phyloP scores from a whole-genome alignment of 2,329 filamentous ascomycete genomes.

The Claviceps fusiformis region DNA sequence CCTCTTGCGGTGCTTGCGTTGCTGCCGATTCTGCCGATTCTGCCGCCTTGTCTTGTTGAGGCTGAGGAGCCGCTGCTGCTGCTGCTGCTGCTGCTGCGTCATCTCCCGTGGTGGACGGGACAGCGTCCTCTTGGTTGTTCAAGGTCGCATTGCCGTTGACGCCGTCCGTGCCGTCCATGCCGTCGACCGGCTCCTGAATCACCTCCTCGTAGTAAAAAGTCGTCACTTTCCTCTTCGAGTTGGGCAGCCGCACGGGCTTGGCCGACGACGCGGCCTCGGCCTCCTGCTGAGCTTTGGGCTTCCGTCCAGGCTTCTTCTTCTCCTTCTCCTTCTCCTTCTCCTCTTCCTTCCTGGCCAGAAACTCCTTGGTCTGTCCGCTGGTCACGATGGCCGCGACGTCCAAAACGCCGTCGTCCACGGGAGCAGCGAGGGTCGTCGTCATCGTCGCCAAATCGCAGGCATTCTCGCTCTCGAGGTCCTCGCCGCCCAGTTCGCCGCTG shows the following conservation, averaged over 20 bases:
- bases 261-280: constrained; percentile 35
- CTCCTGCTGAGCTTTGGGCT: constrained; percentile 39
- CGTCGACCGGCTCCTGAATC: constrained; percentile 37
- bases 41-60: too few relatives aligned
- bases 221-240: constrained; percentile 55
- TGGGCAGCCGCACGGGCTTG: constrained; percentile 50
- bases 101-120: neutral
- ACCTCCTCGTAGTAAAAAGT: constrained; percentile 63
- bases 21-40: neutral
- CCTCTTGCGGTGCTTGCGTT: neutral
- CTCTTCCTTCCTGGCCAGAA: constrained; percentile 71
- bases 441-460: constrained; percentile 20
- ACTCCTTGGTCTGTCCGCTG: constrained; percentile 68
- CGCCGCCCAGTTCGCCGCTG: constrained; percentile 12
- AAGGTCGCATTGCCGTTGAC: constrained; percentile 4
- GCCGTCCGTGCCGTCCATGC: neutral
- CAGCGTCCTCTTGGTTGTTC: neutral
- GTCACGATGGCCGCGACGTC: constrained; percentile 78
- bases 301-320: constrained; percentile 44
- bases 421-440: constrained; percentile 10
- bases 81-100: constrained; percentile 6
- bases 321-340: constrained; percentile 73
- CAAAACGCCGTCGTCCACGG: constrained; percentile 57
- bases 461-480: constrained; percentile 26
- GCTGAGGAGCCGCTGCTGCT: neutral